Base-by-base conservation (phyloP, 192 early-diverging fungal species). In the Chytriomyces sp. region DNA sequence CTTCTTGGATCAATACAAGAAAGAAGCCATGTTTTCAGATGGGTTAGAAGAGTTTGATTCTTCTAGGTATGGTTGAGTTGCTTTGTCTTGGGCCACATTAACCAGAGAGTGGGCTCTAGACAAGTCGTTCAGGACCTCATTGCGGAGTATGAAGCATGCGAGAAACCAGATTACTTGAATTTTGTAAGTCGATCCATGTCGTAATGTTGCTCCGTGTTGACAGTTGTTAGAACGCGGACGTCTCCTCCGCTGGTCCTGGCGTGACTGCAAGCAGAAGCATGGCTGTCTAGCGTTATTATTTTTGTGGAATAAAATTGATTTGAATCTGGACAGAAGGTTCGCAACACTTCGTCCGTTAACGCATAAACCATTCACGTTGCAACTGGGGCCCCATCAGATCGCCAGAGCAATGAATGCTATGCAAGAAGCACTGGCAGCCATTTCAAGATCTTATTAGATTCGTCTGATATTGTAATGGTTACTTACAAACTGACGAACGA, bases 91-190 rank as follows among this genome's bases (percentile, higher is more conserved):
- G 30, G 53, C 26, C 32, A 14, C 25, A 19, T 72, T 72, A 26
- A 79, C 37, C 7, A 37, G 14, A 59, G 22, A 32, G 3, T 61
- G 56, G 10, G 5, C 39, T 55, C 12, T 37, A 85, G 95, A 64
- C 88, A 93, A 54, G 90, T 93, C 25, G 92, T 99, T 2, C 86
- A 93, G 64, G 94, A 98, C 22, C 79, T 99, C 63, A 94, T 99
- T 64, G 83, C 89, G 59, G 96, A 99, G 76, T 98, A 99, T 69
- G 90, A 93, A 61, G 94, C 96, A 4, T 97, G 94, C 73, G 96
- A 99, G 77, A 91, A 86, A 28, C 88, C 93, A 22, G 90, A 93
- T 58, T 99, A 99, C 81, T 52, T 83, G 36, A 78, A 75, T 65
- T 85, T 80, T 77, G 80, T 81, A 60, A 41, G 80, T 70, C 2